These are phyloP conservation scores for Penicillium oxalicum DNA, from an alignment of 2,329 filamentous ascomycete species.

Conservation along the genomic window DNA sequence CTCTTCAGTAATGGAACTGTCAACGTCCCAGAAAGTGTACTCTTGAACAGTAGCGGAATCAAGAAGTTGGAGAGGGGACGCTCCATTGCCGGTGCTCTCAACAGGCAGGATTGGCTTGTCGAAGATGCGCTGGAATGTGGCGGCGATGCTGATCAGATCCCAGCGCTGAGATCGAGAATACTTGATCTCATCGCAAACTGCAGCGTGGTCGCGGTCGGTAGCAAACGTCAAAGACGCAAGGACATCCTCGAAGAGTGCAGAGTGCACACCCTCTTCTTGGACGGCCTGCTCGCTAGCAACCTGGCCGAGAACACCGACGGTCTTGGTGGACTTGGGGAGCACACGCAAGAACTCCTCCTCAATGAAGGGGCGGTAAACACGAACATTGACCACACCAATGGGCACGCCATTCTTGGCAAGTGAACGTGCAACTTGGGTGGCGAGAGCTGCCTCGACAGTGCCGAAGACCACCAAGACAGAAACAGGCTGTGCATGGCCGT, in stretches of 20 bases:
- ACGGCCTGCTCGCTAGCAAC: constrained; percentile 69
- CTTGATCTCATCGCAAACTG: constrained; percentile 74
- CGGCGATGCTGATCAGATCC: constrained; percentile 47
- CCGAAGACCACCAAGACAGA: constrained; percentile 88
- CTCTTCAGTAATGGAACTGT: constrained; percentile 61
- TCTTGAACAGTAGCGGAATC: constrained; percentile 60
- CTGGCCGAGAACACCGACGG: constrained; percentile 81
- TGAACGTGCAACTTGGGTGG: constrained; percentile 70
- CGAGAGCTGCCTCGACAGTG: constrained; percentile 80
- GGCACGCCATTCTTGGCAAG: constrained; percentile 67
- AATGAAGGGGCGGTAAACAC: constrained; percentile 89
- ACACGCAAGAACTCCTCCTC: constrained; percentile 87
- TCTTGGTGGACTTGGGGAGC: constrained; percentile 68
- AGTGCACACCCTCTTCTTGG: constrained; percentile 68
- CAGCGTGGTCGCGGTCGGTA: constrained; percentile 57
- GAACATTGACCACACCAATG: constrained; percentile 83
- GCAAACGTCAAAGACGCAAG: constrained; percentile 78
- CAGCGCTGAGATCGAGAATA: constrained; percentile 69
- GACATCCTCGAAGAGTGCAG: constrained; percentile 87
- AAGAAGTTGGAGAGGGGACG: constrained; percentile 48
- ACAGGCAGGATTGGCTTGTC: constrained; percentile 36
- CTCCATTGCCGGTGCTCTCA: constrained; percentile 22
- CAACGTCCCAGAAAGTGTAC: constrained; percentile 90
- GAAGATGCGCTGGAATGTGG: constrained; percentile 42
- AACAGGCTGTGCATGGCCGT: constrained; percentile 72